These are phyloP conservation scores for Trematosphaeria pertusa DNA, from an alignment of 2,329 filamentous ascomycete species.

Conservation along the genomic window DNA sequence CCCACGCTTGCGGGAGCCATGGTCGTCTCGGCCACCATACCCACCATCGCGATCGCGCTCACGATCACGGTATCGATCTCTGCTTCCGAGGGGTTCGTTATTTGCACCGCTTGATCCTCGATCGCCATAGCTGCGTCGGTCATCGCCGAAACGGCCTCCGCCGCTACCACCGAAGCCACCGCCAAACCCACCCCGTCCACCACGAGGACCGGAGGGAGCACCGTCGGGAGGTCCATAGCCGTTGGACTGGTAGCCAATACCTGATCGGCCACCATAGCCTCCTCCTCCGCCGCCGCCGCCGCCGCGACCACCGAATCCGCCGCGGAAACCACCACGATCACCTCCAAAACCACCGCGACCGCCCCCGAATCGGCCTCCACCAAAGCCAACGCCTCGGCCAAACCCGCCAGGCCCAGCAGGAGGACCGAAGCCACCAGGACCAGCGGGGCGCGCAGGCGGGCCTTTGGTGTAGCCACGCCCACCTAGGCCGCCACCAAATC, in stretches of 20 bases:
- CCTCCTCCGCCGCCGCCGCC: constrained; percentile 59
- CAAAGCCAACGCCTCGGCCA: constrained; percentile 43
- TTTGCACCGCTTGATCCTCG: constrained; percentile 73
- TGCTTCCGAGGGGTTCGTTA: constrained; percentile 77
- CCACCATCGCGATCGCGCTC: constrained; percentile 36
- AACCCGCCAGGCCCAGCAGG: constrained; percentile 55
- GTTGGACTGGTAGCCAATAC: constrained; percentile 52
- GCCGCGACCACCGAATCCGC: constrained; percentile 58
- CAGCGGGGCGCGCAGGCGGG: constrained; percentile 72
- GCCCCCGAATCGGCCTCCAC: constrained; percentile 62
- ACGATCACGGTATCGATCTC: constrained; percentile 54
- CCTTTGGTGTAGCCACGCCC: constrained; percentile 92
- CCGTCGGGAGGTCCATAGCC: constrained; percentile 55
- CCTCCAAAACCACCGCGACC: constrained; percentile 56
- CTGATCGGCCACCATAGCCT: constrained; percentile 52
- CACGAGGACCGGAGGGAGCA: constrained; percentile 57
- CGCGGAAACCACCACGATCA: constrained; percentile 53
- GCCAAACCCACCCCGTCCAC: constrained; percentile 44
- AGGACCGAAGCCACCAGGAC: constrained; percentile 64
- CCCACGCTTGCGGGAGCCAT: constrained; percentile 61
- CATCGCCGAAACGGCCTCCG: constrained; percentile 33
- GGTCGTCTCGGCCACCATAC: constrained; percentile 41
- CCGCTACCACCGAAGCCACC: constrained; percentile 41
- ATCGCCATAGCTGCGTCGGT: constrained; percentile 30
- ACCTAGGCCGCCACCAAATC: constrained; percentile 89